phyloP scores from a whole-genome alignment of 805 yeast species.

The Pichia exigua region DNA sequence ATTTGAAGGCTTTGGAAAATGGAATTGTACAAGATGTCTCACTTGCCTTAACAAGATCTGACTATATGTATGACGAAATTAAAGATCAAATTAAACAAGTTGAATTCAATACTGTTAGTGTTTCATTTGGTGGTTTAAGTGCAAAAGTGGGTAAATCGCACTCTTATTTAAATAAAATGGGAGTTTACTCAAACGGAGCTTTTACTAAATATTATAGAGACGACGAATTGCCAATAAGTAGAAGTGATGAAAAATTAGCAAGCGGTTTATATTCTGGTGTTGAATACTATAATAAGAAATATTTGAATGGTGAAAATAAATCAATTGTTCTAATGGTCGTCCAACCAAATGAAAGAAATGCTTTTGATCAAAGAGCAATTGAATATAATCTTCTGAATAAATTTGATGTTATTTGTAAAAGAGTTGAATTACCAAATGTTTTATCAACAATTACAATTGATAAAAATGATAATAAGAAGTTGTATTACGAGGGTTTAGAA shows the following conservation, averaged over 20 bases:
- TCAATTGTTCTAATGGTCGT: constrained; percentile 68
- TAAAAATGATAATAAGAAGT: constrained; percentile 38
- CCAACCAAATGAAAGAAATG: constrained; percentile 81
- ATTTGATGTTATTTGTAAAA: constrained; percentile 50
- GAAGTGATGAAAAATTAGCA: constrained; percentile 56
- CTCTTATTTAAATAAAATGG: constrained; percentile 49
- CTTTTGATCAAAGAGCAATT: constrained; percentile 81
- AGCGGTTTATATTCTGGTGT: constrained; percentile 64
- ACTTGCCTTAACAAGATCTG: constrained; percentile 83
- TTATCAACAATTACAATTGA: constrained; percentile 34
- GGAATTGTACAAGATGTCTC: constrained; percentile 60
- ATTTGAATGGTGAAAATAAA: constrained; percentile 20
- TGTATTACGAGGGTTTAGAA: constrained; percentile 53
- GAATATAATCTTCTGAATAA: constrained; percentile 60
- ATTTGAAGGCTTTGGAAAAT: constrained; percentile 38
- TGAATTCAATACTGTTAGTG: constrained; percentile 93
- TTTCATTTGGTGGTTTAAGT: constrained; percentile 89
- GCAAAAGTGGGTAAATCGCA: constrained; percentile 74
- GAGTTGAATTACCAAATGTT: constrained; percentile 63
- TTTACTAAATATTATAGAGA: constrained; percentile 38
- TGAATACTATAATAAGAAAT: constrained; percentile 38
- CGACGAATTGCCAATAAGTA: constrained; percentile 51
- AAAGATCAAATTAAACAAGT: constrained; percentile 74
- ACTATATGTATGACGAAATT: constrained; percentile 61
- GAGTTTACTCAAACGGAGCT: constrained; percentile 41